Evolutionary conservation across 2,329 filamentous ascomycete genomes (phyloP).

Genomic region (Pseudogymnoascus sp.): DNA sequence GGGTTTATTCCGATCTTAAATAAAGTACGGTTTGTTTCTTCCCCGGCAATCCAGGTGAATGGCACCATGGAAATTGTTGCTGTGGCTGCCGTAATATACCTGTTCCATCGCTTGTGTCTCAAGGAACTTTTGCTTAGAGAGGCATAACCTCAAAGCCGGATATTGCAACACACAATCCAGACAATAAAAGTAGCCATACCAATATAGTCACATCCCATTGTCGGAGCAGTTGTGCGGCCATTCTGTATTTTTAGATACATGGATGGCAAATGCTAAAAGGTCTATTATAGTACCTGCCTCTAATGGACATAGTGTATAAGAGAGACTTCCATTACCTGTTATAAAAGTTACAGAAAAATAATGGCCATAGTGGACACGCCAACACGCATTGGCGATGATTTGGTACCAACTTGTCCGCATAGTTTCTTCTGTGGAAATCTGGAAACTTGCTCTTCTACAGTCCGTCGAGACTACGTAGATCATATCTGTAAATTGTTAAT

Average conservation of each 20-base stretch:
- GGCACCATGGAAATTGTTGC: constrained; percentile 29
- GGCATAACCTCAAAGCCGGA: constrained; percentile 22
- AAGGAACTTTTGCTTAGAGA: background rate
- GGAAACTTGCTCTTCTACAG: background rate
- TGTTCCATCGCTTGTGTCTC: constrained; percentile 13
- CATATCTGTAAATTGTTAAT: background rate
- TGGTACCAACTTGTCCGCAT: background rate
- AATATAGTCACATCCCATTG: constrained; percentile 30
- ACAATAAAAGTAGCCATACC: constrained; percentile 28
- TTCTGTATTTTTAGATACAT: too few relatives aligned
- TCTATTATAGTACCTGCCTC: constrained; percentile 22
- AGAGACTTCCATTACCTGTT: background rate
- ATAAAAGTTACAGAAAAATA: constrained; percentile 7
- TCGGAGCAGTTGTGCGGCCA: constrained; percentile 22
- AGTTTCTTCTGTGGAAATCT: background rate
- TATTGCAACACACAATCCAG: constrained; percentile 26
- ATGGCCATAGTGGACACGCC: background rate
- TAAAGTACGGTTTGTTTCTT: constrained; percentile 28
- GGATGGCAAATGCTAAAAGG: constrained; percentile 25
- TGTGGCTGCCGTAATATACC: constrained; percentile 4
- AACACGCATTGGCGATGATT: background rate
- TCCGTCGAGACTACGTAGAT: background rate
- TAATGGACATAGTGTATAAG: background rate
- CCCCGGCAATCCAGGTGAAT: constrained; percentile 32
- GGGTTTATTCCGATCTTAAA: constrained; percentile 19